A percentile compares a stretch with the other conserved stretches of the same genome.
These are phyloP conservation scores for Candida boleticola DNA, from an alignment of 805 yeast species.

Conservation along the genomic window DNA sequence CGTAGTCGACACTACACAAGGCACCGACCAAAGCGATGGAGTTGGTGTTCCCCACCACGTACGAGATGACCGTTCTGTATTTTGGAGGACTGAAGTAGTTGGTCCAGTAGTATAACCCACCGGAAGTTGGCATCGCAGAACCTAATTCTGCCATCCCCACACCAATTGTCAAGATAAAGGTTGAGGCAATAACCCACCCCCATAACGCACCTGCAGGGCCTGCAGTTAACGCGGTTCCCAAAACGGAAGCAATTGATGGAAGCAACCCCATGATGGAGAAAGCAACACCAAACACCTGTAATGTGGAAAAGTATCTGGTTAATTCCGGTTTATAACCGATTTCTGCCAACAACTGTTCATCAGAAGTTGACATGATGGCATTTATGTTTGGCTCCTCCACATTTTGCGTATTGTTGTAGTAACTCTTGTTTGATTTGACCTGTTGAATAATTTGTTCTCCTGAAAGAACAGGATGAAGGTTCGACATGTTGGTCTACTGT, in stretches of 20 bases:
- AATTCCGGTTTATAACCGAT: conserved; percentile 66
- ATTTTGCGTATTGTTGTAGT: conserved; percentile 27
- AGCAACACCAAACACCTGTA: conserved; percentile 35
- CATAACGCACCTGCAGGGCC: conserved; percentile 31
- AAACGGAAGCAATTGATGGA: conserved; percentile 27
- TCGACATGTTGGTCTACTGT: conserved; percentile 1
- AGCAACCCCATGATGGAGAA: conserved; percentile 34
- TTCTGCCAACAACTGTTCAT: conserved; percentile 29
- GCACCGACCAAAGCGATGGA: conserved; percentile 32
- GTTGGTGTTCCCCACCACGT: conserved; percentile 27
- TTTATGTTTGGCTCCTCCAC: conserved; percentile 25
- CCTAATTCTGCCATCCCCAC: conserved; percentile 27
- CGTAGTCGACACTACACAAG: conserved; percentile 28
- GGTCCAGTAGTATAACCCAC: conserved; percentile 37
- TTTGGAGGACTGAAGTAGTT: conserved; percentile 27
- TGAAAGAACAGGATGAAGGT: conserved; percentile 13
- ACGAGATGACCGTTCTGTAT: conserved; percentile 21
- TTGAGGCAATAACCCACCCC: conserved; percentile 30
- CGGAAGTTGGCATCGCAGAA: conserved; percentile 27
- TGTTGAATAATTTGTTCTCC: conserved; percentile 25
- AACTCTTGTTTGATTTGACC: conserved; percentile 21
- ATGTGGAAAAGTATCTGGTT: conserved; percentile 52
- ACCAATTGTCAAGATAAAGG: conserved; percentile 26
- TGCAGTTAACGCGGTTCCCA: conserved; percentile 22
- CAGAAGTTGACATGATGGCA: conserved; percentile 18